Percentiles rank a stretch among this genome's conserved stretches.
Evolutionary conservation across 306 rosid species (phyloP).

Genomic region (Aeschynomene evenia): DNA sequence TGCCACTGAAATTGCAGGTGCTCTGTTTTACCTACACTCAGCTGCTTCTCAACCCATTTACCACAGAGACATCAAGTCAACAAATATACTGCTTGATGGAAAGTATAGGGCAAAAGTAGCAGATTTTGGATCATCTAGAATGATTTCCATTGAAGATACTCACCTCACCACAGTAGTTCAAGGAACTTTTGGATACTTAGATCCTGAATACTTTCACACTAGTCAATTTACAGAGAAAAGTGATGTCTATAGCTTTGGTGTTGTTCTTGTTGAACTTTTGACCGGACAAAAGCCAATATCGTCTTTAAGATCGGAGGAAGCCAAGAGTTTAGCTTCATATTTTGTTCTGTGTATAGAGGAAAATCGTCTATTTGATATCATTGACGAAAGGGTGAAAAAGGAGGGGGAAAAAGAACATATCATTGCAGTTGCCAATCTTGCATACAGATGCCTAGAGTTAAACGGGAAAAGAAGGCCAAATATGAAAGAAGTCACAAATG

Average conservation of each 20-base stretch:
- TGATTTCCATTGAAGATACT: constrained; percentile 31
- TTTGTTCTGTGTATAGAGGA: constrained; percentile 30
- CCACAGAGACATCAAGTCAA: constrained; percentile 39
- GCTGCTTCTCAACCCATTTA: constrained; percentile 36
- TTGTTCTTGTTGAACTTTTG: constrained; percentile 34
- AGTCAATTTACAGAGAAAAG: constrained; percentile 40
- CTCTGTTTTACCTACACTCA: constrained; percentile 34
- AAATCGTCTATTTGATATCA: constrained; percentile 28
- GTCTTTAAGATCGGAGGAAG: neutral
- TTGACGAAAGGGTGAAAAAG: constrained; percentile 33
- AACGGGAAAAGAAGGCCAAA: constrained; percentile 53
- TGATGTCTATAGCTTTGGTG: constrained; percentile 37
- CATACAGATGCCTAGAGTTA: constrained; percentile 41
- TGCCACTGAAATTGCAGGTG: constrained; percentile 31
- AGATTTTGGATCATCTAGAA: constrained; percentile 35
- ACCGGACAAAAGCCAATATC: constrained; percentile 29
- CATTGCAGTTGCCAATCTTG: constrained; percentile 40
- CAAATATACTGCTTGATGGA: constrained; percentile 33
- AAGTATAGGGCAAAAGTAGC: constrained; percentile 33
- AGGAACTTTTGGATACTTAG: constrained; percentile 37
- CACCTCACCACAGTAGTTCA: constrained; percentile 35
- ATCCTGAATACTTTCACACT: constrained; percentile 37
- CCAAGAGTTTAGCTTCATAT: constrained; percentile 35
- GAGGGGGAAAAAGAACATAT: constrained; percentile 35
- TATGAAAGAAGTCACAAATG: constrained; percentile 47